phyloP scores from a whole-genome alignment of 148 eudicot species.

The Vaccinium macrocarpon region DNA sequence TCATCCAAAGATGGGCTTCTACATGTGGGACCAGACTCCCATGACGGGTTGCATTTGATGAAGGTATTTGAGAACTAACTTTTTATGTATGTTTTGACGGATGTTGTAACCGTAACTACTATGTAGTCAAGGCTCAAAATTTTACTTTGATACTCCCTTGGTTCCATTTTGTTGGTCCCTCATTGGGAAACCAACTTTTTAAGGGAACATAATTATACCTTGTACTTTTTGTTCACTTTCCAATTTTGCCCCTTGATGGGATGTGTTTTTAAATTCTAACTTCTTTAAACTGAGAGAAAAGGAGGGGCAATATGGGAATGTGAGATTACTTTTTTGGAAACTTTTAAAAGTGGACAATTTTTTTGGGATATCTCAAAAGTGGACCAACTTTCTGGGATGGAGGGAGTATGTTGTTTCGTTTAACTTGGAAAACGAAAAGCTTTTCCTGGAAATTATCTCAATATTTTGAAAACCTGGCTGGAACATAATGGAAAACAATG shows the following conservation, averaged over 20 bases:
- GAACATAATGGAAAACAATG: background rate
- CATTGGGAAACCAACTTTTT: too few relatives aligned
- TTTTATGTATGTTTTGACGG: background rate
- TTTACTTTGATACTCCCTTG: background rate
- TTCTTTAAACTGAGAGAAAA: too few relatives aligned
- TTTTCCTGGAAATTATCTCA: background rate
- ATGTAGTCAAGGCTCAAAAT: background rate
- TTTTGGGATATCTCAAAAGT: too few relatives aligned
- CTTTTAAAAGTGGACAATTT: too few relatives aligned
- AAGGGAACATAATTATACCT: too few relatives aligned
- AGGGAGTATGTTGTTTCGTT: background rate
- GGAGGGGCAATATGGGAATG: too few relatives aligned
- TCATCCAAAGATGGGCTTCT: slow-evolving; percentile 51
- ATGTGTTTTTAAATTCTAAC: too few relatives aligned
- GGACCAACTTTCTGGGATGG: too few relatives aligned
- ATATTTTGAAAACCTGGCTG: background rate
- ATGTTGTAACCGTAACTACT: background rate
- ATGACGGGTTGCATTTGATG: slow-evolving; percentile 46
- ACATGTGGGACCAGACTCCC: slow-evolving; percentile 37
- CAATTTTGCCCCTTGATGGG: too few relatives aligned
- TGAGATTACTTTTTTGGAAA: too few relatives aligned
- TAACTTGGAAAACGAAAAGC: background rate
- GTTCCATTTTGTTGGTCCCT: too few relatives aligned
- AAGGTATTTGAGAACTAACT: slow-evolving; percentile 38
- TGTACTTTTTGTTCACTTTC: too few relatives aligned